Percentiles rank a stretch among this genome's conserved stretches.
Conservation (phyloP, 2,329 filamentous ascomycete genomes). For the Fusarium agapanthi region DNA sequence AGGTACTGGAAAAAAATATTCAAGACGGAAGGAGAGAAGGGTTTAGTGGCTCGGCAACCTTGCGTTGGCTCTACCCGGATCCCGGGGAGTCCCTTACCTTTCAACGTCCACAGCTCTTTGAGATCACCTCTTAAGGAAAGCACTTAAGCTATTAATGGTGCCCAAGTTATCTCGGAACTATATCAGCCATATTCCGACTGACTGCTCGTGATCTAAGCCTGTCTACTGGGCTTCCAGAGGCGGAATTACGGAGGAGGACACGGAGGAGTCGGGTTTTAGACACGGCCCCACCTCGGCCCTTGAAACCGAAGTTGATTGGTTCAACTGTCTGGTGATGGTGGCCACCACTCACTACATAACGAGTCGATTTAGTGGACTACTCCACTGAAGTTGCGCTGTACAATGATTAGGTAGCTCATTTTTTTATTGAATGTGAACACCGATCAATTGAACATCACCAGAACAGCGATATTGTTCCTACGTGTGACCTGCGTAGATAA, state of each 20-base stretch:
- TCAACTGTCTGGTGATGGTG: no score
- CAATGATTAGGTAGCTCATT: neutral
- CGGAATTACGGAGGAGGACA: neutral
- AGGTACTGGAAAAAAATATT: no score
- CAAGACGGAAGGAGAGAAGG: no score
- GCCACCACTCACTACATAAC: neutral
- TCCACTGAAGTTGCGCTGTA: neutral
- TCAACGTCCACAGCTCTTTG: neutral
- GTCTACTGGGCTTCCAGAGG: no score
- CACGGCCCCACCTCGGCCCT: neutral
- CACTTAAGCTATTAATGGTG: neutral
- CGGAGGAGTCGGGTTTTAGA: neutral
- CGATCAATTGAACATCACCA: neutral
- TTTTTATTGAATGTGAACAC: no score
- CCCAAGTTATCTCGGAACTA: fast-evolving
- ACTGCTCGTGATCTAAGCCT: fast-evolving
- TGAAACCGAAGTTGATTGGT: neutral
- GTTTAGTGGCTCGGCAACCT: no score
- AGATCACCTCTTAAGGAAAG: fast-evolving
- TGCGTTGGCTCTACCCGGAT: neutral
- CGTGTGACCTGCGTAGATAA: fast-evolving
- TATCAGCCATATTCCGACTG: fast-evolving
- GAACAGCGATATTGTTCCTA: neutral
- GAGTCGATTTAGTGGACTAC: neutral
- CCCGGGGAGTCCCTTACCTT: no score